Conservation (phyloP, 2,329 filamentous ascomycete species). For the Cephalotrichum gorgonifer region DNA sequence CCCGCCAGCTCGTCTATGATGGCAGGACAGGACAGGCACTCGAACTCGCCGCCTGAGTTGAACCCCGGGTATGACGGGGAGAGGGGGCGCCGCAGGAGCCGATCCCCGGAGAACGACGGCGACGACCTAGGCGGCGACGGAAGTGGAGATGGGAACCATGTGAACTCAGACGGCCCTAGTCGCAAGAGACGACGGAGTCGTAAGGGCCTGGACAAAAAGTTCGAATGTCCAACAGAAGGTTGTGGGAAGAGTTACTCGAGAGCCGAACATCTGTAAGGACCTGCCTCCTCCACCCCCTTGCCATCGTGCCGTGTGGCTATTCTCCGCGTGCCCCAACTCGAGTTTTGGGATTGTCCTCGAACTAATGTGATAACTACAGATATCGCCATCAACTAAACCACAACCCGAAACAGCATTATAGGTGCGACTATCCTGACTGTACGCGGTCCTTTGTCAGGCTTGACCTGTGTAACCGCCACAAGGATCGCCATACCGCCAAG, state of each 20-base stretch:
- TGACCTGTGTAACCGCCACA: conserved; percentile 79
- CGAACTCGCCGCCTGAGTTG: conserved; percentile 21
- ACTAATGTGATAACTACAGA: conserved; percentile 21
- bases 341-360: background rate
- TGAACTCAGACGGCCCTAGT: conserved; percentile 38
- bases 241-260: conserved; percentile 96
- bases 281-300: background rate
- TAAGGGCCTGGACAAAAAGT: conserved; percentile 71
- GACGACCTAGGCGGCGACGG: conserved; percentile 29
- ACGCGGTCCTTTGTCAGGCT: conserved; percentile 84
- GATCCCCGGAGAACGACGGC: conserved; percentile 29
- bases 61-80: conserved; percentile 29
- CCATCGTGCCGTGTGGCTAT: background rate
- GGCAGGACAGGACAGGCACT: conserved; percentile 28
- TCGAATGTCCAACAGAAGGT: conserved; percentile 72
- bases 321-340: background rate
- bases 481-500: conserved; percentile 70
- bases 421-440: conserved; percentile 87
- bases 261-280: conserved; percentile 77
- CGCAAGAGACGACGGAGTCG: conserved; percentile 60
- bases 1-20: conserved; percentile 28
- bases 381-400: conserved; percentile 94
- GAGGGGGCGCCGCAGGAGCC: conserved; percentile 29
- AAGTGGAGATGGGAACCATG: conserved; percentile 19
- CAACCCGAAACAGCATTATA: conserved; percentile 88